Percentiles rank a stretch among this genome's conserved stretches.
Evolutionary conservation across 2,329 filamentous ascomycete genomes (phyloP).

Genomic region (Rhynchosporium graminicola): DNA sequence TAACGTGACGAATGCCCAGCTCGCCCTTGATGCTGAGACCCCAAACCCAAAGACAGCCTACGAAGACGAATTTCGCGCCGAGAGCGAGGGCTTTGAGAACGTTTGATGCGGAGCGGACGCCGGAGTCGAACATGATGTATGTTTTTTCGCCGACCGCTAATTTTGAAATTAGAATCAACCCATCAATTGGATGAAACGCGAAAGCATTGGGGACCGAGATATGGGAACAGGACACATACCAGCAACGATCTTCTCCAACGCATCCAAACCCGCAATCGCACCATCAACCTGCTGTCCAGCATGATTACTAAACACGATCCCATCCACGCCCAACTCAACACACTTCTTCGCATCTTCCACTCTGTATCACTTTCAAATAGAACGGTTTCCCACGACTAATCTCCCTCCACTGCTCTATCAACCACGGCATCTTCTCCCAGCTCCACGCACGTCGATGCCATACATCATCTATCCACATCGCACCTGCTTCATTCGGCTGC

Average conservation of each 20-base stretch:
- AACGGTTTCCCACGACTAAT: slow-evolving; percentile 60
- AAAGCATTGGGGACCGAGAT: background rate
- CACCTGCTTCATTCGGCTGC: slow-evolving; percentile 54
- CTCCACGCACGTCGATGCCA: slow-evolving; percentile 63
- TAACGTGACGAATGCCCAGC: slow-evolving; percentile 60
- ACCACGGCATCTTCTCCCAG: slow-evolving; percentile 65
- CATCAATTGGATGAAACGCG: too few species aligned
- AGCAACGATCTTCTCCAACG: slow-evolving; percentile 58
- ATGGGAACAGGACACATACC: slow-evolving; percentile 38
- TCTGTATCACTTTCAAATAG: slow-evolving; percentile 63
- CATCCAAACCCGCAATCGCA: slow-evolving; percentile 59
- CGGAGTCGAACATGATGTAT: slow-evolving; percentile 52
- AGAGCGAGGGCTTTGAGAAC: slow-evolving; percentile 62
- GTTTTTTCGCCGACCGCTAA: slow-evolving; percentile 26
- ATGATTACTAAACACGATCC: slow-evolving; percentile 60
- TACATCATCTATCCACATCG: slow-evolving; percentile 63
- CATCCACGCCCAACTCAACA: slow-evolving; percentile 59
- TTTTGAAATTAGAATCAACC: too few species aligned
- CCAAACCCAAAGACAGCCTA: slow-evolving; percentile 63
- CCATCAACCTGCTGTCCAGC: slow-evolving; percentile 53
- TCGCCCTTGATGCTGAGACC: slow-evolving; percentile 61
- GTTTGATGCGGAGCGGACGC: slow-evolving; percentile 57
- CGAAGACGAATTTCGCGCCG: slow-evolving; percentile 62
- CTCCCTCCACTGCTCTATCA: slow-evolving; percentile 60
- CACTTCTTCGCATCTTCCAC: slow-evolving; percentile 57